Base-by-base conservation (phyloP, 441 rosid species). In the Syzygium syzygioides region DNA sequence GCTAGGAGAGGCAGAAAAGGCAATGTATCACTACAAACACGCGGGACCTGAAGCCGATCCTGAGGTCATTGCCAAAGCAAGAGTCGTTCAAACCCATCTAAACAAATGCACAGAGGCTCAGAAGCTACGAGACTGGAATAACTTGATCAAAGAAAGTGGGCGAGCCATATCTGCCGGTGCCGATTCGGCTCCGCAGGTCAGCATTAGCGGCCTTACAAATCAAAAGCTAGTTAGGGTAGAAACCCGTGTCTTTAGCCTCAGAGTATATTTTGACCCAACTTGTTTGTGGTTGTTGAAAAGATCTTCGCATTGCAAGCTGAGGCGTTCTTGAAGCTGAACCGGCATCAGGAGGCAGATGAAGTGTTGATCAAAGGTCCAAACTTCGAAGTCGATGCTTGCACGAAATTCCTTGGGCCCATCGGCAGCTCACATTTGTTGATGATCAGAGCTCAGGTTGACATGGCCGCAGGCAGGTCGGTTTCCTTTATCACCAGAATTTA, bases 1-100 rank as follows among this genome's bases (percentile, higher is more conserved):
- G 90, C 87, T 97, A 71, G 99, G 99, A 86, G 96, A 93, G 86
- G 95, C 94, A 90, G 98, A 94, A 86, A 95, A 94, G 88, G 96
- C 99, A 80, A 88, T 95, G 88, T 56, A 91, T 91, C 98, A 95
- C 90, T 97, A 94, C 91, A 91, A 92, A 59, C 90, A 90, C 53
- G 93, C 96, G 52, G 96, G 95, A 26, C 87, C 89, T n/a, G 88
- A 87, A 66, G 87, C 93, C 15, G 93, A 93, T 56, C 66, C 91
- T 17, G 92, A 91, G 89, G 96, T 94, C 60, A 85, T 93, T 87
- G 92, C 93, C 52, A 93, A 93, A 89, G 95, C 94, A 85, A 94
- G 94, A 87, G 90, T 92, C 84, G 94, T 96, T 64, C 91, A 88
- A 54, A 91, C 91, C 89, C 93, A 92, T 79, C 90, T 95, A 30